Conservation (phyloP, 1,284 basidiomycete genomes). For the Puccinia hordei region DNA sequence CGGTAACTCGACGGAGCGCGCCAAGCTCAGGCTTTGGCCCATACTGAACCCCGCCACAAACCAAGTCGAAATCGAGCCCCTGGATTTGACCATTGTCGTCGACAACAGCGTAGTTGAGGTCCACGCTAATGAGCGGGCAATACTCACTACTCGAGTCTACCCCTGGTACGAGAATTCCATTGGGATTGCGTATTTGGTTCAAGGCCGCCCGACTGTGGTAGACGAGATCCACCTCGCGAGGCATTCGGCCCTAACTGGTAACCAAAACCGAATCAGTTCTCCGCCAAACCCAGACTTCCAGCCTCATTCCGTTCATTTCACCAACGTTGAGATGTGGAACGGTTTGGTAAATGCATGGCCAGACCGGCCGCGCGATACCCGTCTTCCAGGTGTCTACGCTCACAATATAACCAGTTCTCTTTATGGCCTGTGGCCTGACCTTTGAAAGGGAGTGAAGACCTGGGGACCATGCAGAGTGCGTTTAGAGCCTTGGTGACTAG, state of each 20-base stretch:
- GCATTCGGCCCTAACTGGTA: background rate
- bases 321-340: slow-evolving; percentile 38
- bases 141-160: slow-evolving; percentile 58
- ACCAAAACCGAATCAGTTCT: background rate
- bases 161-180: slow-evolving; percentile 44
- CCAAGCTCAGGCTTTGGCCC: slow-evolving; percentile 54
- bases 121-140: slow-evolving; percentile 57
- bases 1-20: slow-evolving; percentile 52
- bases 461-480: too few species aligned
- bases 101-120: slow-evolving; percentile 58
- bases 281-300: background rate
- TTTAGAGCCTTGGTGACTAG: too few species aligned
- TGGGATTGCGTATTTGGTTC: slow-evolving; percentile 12
- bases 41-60: slow-evolving; percentile 30
- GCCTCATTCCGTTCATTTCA: slow-evolving; percentile 31
- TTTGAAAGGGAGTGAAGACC: too few species aligned
- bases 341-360: slow-evolving; percentile 47
- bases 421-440: slow-evolving; percentile 46
- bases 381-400: slow-evolving; percentile 38
- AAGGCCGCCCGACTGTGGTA: slow-evolving; percentile 25
- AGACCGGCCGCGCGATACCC: slow-evolving; percentile 27
- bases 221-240: slow-evolving; percentile 11
- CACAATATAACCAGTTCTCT: slow-evolving; percentile 38
- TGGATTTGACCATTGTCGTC: slow-evolving; percentile 56
- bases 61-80: slow-evolving; percentile 32